Base-by-base conservation (phyloP, 805 yeast genomes). In the Vanderwaltozyma verrucispora region DNA sequence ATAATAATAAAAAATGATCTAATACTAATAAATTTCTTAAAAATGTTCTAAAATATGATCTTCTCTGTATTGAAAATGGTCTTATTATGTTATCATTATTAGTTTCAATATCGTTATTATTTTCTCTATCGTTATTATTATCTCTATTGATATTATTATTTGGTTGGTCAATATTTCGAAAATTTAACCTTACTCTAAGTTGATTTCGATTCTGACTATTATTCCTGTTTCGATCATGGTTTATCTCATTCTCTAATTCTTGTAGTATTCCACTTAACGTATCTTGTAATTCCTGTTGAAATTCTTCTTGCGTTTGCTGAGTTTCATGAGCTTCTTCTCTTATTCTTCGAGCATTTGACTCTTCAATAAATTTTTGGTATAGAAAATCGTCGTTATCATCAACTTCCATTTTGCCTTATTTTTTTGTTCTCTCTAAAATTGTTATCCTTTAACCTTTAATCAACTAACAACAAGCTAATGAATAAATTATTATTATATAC, bases 1-100 rank as follows among this genome's bases (percentile, higher is more conserved):
- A 18, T 9, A 52, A 37, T 36, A 56, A 44, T 10, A 59, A 39
- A 13, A 51, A 39, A 32, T 55, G 52, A 40, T 59, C 62, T 17
- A 59, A 31, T 3, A 54, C 36, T 17, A 59, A 36, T 16, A 59
- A 35, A 24, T 53, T 49, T 25, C 58, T 39, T 12, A 54, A 29
- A 17, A 59, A 33, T 5, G 46, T 35, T 21, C 54, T 42, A 15
- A 52, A 44, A 33, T 43, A 46, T 15, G 54, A 48, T 30, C 57
- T 43, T 33, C 53, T 40, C 18, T 44, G 50, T 16, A 32, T 38
- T 28, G 45, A 47, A 4, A 47, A 26, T 11, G 52, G 50, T 14
- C 33, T 40, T 15, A 37, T 13, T 17, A 32, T 26, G 15, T 20
- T 26, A 31, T 33, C 19, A 15, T 14, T 12, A 13, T 36, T 24